Conservation (phyloP, 208 protist species). For the Acanthamoeba healyi region DNA sequence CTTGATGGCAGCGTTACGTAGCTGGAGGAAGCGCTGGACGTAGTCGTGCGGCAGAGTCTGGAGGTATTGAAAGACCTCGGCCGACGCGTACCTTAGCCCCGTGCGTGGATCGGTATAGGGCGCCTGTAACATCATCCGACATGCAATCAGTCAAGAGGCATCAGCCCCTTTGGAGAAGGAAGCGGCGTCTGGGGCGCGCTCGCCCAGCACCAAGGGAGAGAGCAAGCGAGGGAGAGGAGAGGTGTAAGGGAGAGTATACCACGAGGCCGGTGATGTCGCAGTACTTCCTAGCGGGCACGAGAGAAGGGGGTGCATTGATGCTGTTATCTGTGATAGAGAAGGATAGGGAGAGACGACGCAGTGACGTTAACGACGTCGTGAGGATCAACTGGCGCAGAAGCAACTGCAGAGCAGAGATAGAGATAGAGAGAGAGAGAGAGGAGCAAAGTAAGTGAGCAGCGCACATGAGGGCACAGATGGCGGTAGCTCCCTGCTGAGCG, state of each 20-base stretch:
- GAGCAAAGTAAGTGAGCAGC: too few relatives aligned
- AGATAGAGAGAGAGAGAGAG: too few relatives aligned
- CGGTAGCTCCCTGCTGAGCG: not conserved
- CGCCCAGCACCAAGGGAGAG: too few relatives aligned
- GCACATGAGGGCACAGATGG: constrained; percentile 19
- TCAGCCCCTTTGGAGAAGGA: too few relatives aligned
- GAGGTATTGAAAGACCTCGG: constrained; percentile 35
- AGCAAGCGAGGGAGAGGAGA: too few relatives aligned
- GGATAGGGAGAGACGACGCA: too few relatives aligned
- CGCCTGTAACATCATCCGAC: not conserved
- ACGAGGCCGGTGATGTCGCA: constrained; percentile 68
- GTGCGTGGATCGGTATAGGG: constrained; percentile 47
- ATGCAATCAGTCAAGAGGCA: not conserved
- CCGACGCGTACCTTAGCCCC: constrained; percentile 6
- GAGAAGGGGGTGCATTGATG: constrained; percentile 71
- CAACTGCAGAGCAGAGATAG: too few relatives aligned
- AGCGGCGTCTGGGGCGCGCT: too few relatives aligned
- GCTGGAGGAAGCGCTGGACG: constrained; percentile 45
- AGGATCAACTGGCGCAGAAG: too few relatives aligned
- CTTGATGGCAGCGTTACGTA: constrained; percentile 50
- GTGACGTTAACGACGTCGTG: too few relatives aligned
- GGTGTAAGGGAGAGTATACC: not conserved
- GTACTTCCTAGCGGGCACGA: constrained; percentile 73
- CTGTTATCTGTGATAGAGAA: too few relatives aligned
- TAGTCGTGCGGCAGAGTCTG: constrained; percentile 40